Evolutionary conservation across 2,329 filamentous ascomycete genomes (phyloP).

Genomic region (Neoascochyta sp.): DNA sequence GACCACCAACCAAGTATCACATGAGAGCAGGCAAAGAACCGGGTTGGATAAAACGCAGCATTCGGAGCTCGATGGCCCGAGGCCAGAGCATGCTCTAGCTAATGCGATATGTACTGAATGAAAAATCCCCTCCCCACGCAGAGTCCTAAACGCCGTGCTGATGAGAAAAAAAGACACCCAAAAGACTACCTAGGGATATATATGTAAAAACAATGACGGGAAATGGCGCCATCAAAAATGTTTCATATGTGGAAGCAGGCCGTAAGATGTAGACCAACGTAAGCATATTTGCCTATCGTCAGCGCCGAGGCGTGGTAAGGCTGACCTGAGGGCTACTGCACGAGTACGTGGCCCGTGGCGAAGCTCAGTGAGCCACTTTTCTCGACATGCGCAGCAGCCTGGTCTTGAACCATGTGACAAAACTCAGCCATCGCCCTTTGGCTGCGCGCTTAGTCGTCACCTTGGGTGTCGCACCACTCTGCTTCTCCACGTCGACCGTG

Average conservation of each 20-base stretch:
- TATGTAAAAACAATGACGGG: no score
- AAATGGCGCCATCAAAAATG: not conserved
- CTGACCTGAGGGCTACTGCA: conserved; percentile 7
- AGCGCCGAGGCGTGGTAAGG: no score
- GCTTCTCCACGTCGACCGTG: conserved; percentile 31
- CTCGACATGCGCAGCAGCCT: conserved; percentile 49
- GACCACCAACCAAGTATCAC: no score
- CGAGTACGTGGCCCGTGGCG: conserved; percentile 6
- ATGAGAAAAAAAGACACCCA: no score
- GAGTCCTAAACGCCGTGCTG: no score
- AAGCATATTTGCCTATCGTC: no score
- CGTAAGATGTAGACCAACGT: no score
- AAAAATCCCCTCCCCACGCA: no score
- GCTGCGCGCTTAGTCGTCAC: conserved; percentile 35
- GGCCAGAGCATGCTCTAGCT: conserved; percentile 17
- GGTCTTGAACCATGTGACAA: conserved; percentile 56
- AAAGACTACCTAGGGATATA: no score
- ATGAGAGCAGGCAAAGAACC: no score
- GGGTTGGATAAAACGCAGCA: conserved; percentile 10
- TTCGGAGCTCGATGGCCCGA: conserved; percentile 12
- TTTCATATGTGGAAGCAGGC: no score
- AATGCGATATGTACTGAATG: no score
- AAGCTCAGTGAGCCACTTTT: conserved; percentile 4
- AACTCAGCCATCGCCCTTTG: conserved; percentile 51
- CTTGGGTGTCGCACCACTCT: conserved; percentile 18